phyloP scores from a whole-genome alignment of 306 rosid genomes.

The Vigna nakashimae region DNA sequence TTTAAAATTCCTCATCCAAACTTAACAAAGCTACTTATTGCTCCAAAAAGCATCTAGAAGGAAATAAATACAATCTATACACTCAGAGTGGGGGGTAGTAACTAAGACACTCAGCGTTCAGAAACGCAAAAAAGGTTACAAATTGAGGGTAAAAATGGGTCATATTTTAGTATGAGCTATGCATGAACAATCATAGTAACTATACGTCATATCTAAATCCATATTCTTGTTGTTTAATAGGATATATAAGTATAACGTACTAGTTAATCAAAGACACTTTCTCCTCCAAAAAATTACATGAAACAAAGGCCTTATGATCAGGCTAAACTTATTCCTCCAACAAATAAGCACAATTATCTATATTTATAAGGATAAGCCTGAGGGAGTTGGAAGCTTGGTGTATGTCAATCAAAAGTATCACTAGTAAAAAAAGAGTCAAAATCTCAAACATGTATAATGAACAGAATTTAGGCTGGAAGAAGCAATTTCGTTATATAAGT shows the following conservation, averaged over 20 bases:
- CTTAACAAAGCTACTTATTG: background rate
- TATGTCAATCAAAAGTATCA: constrained; percentile 7
- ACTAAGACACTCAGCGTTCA: background rate
- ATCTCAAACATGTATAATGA: constrained; percentile 18
- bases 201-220: constrained; percentile 13
- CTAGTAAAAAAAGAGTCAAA: constrained; percentile 14
- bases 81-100: background rate
- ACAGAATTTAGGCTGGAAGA: constrained; percentile 1
- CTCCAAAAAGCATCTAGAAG: constrained; percentile 24
- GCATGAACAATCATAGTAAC: constrained; percentile 21
- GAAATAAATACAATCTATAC: constrained; percentile 1
- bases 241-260: background rate
- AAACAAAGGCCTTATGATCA: constrained; percentile 21
- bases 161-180: background rate
- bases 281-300: constrained; percentile 9
- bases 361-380: constrained; percentile 19
- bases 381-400: background rate
- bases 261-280: background rate
- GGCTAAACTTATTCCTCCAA: background rate
- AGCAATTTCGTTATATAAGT: constrained; percentile 12
- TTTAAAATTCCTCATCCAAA: too few relatives aligned
- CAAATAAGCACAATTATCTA: constrained; percentile 11
- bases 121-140: background rate
- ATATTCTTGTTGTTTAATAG: constrained; percentile 21
- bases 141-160: background rate